Percentiles rank a stretch among this genome's conserved stretches.
Conservation (phyloP, 2,329 filamentous ascomycete species). For the Trichoderma afroharzianum region DNA sequence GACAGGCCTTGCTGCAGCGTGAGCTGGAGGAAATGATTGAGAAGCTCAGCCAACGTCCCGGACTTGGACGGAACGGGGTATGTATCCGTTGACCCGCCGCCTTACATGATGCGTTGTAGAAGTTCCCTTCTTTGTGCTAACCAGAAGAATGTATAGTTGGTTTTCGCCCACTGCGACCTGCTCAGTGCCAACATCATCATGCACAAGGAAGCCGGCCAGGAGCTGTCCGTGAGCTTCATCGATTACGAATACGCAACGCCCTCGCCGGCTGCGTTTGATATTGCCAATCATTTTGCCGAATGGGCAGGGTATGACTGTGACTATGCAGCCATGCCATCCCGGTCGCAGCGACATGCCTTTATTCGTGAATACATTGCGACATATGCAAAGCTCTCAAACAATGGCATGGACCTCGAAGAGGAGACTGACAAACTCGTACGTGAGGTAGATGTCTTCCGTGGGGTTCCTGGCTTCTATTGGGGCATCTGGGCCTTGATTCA, state of each 20-base stretch:
- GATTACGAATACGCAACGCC: constrained; percentile 98
- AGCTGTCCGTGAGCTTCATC: constrained; percentile 66
- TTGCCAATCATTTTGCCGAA: constrained; percentile 97
- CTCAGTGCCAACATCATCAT: constrained; percentile 96
- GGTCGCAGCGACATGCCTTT: constrained; percentile 72
- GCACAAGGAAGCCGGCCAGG: constrained; percentile 41
- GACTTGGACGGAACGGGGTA: constrained; percentile 72
- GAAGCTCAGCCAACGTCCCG: constrained; percentile 71
- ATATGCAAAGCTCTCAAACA: constrained; percentile 57
- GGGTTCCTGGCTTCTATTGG: constrained; percentile 85
- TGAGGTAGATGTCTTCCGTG: constrained; percentile 84
- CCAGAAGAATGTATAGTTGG: constrained; percentile 50
- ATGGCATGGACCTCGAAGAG: constrained; percentile 48
- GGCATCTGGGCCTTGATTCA: constrained; percentile 96
- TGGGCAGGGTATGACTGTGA: constrained; percentile 98
- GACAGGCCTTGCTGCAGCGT: constrained; percentile 65
- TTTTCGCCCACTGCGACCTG: constrained; percentile 94
- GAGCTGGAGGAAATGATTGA: constrained; percentile 69
- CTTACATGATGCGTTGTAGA: not conserved
- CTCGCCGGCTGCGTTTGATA: constrained; percentile 90
- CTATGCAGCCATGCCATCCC: constrained; percentile 75
- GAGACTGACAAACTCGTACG: constrained; percentile 67
- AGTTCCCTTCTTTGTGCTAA: not conserved
- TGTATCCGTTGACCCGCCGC: constrained; percentile 26
- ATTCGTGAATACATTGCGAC: constrained; percentile 76